These are phyloP conservation scores for Coffea canephora DNA, from an alignment of 257 asterid genomes.

Conservation along the genomic window DNA sequence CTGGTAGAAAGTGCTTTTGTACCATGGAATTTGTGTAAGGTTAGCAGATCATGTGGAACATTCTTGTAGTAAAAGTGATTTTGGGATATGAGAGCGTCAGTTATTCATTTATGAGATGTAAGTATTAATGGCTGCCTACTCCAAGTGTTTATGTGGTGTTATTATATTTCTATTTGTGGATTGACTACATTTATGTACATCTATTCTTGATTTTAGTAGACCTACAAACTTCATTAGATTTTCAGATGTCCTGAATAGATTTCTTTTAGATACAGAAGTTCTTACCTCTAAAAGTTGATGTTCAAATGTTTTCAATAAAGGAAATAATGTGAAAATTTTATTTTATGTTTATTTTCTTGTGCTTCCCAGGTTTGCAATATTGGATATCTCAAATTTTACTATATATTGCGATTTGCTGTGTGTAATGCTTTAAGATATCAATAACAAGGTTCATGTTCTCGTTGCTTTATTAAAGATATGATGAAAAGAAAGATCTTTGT, in stretches of 20 bases:
- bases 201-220: not conserved
- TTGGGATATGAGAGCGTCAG: not conserved
- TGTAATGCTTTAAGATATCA: too few relatives aligned
- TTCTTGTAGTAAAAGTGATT: not conserved
- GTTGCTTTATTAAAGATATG: not conserved
- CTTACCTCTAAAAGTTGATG: not conserved
- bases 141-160: not conserved
- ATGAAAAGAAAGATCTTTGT: too few relatives aligned
- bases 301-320: not conserved
- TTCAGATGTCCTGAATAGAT: not conserved
- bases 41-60: not conserved
- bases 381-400: not conserved
- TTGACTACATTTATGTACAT: not conserved
- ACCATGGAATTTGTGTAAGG: not conserved
- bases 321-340: not conserved
- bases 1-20: not conserved
- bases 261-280: not conserved
- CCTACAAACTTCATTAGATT: not conserved
- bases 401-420: too few relatives aligned
- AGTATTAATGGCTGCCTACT: not conserved
- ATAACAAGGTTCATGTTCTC: not conserved
- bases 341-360: too few relatives aligned
- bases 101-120: not conserved
- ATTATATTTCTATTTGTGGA: not conserved
- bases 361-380: not conserved